These are phyloP conservation scores for Alternaria alternata DNA, from an alignment of 2,329 filamentous ascomycete genomes.

Conservation along the genomic window DNA sequence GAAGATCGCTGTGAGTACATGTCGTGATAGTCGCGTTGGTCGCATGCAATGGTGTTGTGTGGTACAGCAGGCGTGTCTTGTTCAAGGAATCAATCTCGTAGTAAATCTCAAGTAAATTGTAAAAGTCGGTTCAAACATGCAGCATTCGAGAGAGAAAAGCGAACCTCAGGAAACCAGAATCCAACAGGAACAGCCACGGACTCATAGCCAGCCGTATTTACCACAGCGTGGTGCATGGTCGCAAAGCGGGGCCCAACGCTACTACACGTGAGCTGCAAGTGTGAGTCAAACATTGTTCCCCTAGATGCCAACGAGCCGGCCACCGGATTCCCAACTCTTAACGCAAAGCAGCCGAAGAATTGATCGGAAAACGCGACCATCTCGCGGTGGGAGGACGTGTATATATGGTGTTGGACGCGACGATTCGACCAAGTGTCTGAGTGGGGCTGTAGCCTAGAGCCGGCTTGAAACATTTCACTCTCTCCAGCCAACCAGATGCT, in stretches of 20 bases:
- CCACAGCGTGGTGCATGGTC: slow-evolving; percentile 18
- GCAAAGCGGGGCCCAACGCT: slow-evolving; percentile 29
- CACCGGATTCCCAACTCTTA: slow-evolving; percentile 28
- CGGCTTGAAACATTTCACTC: slow-evolving; percentile 46
- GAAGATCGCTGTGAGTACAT: slow-evolving; percentile 47
- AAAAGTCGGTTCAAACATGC: slow-evolving; percentile 31
- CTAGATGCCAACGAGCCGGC: slow-evolving; percentile 22
- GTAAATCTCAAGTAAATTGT: slow-evolving; percentile 25
- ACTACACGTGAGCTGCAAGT: slow-evolving; percentile 51
- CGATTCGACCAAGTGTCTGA: slow-evolving; percentile 43
- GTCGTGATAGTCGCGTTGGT: slow-evolving; percentile 20
- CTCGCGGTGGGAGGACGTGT: slow-evolving; percentile 51
- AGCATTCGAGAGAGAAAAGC: slow-evolving; percentile 21
- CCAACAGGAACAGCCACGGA: slow-evolving; percentile 28
- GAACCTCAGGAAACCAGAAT: slow-evolving; percentile 39
- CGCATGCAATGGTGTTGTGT: slow-evolving; percentile 20
- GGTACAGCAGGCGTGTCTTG: slow-evolving; percentile 8
- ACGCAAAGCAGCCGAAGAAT: slow-evolving; percentile 41
- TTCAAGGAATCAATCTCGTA: slow-evolving; percentile 21
- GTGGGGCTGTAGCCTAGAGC: slow-evolving; percentile 36
- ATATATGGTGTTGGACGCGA: slow-evolving; percentile 51
- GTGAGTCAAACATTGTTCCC: slow-evolving; percentile 50
- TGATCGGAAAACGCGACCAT: slow-evolving; percentile 52
- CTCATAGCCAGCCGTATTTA: slow-evolving; percentile 41
- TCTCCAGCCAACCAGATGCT: slow-evolving; percentile 32